Base-by-base conservation (phyloP, 331 rosid species). In the Prunus yedoensis region DNA sequence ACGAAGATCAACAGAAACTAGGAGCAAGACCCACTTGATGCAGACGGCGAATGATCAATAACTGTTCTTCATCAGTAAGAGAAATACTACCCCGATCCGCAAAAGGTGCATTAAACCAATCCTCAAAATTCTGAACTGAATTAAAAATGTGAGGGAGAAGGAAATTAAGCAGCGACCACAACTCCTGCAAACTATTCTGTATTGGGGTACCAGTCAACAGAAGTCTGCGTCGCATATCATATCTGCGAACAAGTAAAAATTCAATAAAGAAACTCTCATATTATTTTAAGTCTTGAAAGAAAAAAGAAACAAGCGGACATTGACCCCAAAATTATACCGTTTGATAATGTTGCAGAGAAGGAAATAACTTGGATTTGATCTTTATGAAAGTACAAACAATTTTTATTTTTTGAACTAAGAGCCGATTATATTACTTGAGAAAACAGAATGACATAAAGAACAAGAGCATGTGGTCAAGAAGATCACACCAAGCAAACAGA, bases 81-180 rank as follows among this genome's bases (percentile, higher is more conserved):
- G 98, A 84, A 76, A 95, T 88, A 83, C 91, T 96, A 70, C 89
- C 90, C 67, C 97, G 87, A 84, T 88, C 99, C 14, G 97, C 96
- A 86, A 95, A 95, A 76, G 99, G 99, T 64, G 99, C 99, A 86
- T 95, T 95, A 66, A 95, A 92, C 99, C 99, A 95, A 74, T 92
- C 99, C 91, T 95, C 98, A 47, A 95, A 95, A 80, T 95, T 91
- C 76, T 90, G 97, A 85, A 95, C 99, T 11, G 99, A 95, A 89
- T 92, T 95, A 85, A 95, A 95, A 83, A 95, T 95, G 84, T 79
- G 90, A 8, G 99, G 99, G 75, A 95, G 97, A 77, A 95, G 98
- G 87, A 95, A 95, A 86, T 95, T 95, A 80, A 95, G 98, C 74
- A 95, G 89, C 72, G 99, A 93, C 99, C 99, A 95, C 82, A 95